Base-by-base conservation (phyloP, 495 filamentous ascomycete genomes). In the Lasiosphaeriaceae sp. region DNA sequence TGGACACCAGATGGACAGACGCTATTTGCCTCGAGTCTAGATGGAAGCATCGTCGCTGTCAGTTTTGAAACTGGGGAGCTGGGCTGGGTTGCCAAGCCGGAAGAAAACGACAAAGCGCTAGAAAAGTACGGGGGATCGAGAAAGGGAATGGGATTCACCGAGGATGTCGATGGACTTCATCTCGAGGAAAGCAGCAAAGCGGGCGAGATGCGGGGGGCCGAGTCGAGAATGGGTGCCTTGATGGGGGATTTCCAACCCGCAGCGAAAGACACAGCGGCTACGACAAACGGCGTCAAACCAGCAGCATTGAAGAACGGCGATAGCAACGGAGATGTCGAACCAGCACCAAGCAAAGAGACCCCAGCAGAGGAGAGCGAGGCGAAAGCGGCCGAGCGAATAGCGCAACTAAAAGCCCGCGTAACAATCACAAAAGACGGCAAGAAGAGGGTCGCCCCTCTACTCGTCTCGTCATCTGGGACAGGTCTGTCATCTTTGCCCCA, bases 391-490 rank as follows among this genome's bases (percentile, higher is more conserved):
- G 71, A 77, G 45, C 86, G 89, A 60, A 76, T 95, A 35, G 89
- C 90, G 49, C 83, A 84, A 52, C 67, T 97, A 56, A 97, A 97
- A 69, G 85, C 90, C 49, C 86, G 93, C 11, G 90, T 96, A 8
- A 96, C 91, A 17, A 88, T 96, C 48, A 96, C 92, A 1, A 97
- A 97, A 69, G 94, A 99, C 52, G 94, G 94, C 17, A 97, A 92
- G 73, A 99, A 97, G 74, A 83, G 95, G 22, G 91, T 99, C 53
- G 89, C 90, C 2, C 94, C 94, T 6, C 71, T 97, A 62, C 80
- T 99, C 3, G 88, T 99, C 16, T 97, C 94, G 3, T 90, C 85
- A 19, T 86, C 89, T 20, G 90, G 88, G 8, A 86, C 83, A 6
- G 88, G 87, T 16, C 87, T 93, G 60, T 90, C 90, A 0, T 94